Conservation (phyloP, 768 basidiomycete genomes). For the Lyophyllum semitale region DNA sequence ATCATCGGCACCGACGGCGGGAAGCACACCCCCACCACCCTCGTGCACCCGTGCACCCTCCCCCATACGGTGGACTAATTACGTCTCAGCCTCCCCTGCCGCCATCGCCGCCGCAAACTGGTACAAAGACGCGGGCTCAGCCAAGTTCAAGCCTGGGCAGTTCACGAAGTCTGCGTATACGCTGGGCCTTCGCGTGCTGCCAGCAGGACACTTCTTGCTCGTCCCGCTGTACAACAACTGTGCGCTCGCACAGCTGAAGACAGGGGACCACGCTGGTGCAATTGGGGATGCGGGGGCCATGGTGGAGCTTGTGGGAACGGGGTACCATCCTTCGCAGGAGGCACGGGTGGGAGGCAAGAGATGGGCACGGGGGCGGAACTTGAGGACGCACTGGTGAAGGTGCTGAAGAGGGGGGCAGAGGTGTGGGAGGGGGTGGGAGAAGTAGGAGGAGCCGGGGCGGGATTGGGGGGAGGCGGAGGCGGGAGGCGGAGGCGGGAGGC, state of each 20-base stretch:
- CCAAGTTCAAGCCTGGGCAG: conserved; percentile 87
- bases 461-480: conserved; percentile 76
- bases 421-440: conserved; percentile 85
- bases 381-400: conserved; percentile 77
- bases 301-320: conserved; percentile 53
- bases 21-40: conserved; percentile 38
- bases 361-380: conserved; percentile 65
- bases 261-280: conserved; percentile 70
- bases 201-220: conserved; percentile 63
- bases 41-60: conserved; percentile 32
- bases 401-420: conserved; percentile 78
- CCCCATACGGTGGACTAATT: conserved; percentile 36
- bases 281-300: conserved; percentile 67
- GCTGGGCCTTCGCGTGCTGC: conserved; percentile 67
- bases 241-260: conserved; percentile 73
- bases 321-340: conserved; percentile 30
- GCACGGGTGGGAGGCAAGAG: conserved; percentile 41
- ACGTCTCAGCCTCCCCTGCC: conserved; percentile 47
- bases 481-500: conserved; percentile 67
- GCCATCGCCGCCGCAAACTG: conserved; percentile 51
- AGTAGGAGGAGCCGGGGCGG: conserved; percentile 75
- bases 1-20: conserved; percentile 31
- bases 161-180: conserved; percentile 77
- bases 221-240: conserved; percentile 85
- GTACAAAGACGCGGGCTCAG: conserved; percentile 72